A percentile compares a stretch with the other conserved stretches of the same genome.
Evolutionary conservation across 2,329 filamentous ascomycete species (phyloP).

Genomic region (Fusarium penzigii): DNA sequence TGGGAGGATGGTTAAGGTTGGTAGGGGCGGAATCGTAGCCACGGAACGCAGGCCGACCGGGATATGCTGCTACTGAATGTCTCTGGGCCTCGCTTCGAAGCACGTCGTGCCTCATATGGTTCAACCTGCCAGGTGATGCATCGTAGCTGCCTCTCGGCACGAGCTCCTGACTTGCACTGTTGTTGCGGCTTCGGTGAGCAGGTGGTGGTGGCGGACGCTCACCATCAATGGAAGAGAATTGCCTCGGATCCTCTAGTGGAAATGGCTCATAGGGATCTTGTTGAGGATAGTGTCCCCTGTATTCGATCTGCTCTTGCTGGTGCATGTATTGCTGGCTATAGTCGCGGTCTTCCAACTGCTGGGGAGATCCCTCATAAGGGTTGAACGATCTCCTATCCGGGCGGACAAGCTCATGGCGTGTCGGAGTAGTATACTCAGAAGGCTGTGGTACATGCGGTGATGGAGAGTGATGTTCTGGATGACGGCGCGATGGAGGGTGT

Average conservation of each 20-base stretch:
- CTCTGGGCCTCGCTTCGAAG: constrained; percentile 59
- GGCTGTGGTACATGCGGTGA: constrained; percentile 28
- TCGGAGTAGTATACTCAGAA: constrained; percentile 23
- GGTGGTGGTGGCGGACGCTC: constrained; percentile 58
- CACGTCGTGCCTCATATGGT: constrained; percentile 59
- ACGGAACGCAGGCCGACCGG: constrained; percentile 55
- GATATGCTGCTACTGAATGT: constrained; percentile 51
- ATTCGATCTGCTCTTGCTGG: constrained; percentile 41
- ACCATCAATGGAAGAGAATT: constrained; percentile 40
- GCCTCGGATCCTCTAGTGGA: constrained; percentile 33
- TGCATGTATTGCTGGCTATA: constrained; percentile 35
- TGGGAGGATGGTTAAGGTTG: constrained; percentile 30
- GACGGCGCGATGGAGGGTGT: constrained; percentile 33
- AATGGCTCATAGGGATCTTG: constrained; percentile 36
- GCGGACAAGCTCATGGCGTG: constrained; percentile 26
- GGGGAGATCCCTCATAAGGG: constrained; percentile 36
- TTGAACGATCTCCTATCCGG: constrained; percentile 38
- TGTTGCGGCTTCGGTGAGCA: constrained; percentile 52
- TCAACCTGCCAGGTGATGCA: constrained; percentile 42
- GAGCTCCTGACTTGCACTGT: constrained; percentile 45
- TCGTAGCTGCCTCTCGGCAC: constrained; percentile 45
- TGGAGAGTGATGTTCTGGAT: constrained; percentile 40
- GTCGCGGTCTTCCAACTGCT: constrained; percentile 39
- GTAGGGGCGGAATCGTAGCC: constrained; percentile 50
- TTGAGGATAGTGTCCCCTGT: constrained; percentile 37